Evolutionary conservation across 140 eudicot species (phyloP).

Genomic region (Flaveria floridana): DNA sequence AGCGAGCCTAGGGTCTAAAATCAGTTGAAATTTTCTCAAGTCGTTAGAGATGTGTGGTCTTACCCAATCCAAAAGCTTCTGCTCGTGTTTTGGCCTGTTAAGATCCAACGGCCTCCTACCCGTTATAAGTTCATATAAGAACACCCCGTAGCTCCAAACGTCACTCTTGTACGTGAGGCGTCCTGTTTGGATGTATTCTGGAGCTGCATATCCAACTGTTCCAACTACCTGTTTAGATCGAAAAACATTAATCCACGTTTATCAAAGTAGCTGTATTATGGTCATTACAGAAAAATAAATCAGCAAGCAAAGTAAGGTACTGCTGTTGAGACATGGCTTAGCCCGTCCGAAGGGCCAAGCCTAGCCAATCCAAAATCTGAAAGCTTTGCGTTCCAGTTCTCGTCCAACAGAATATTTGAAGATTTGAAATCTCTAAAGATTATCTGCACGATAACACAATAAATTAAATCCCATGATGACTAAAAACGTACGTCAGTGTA

Average conservation of each 20-base stretch:
- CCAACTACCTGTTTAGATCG: slow-evolving; percentile 62
- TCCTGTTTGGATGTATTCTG: slow-evolving; percentile 86
- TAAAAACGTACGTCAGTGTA: background rate
- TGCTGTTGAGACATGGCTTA: slow-evolving; percentile 87
- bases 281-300: background rate
- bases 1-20: slow-evolving; percentile 62
- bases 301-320: slow-evolving; percentile 41
- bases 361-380: slow-evolving; percentile 98
- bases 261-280: background rate
- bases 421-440: slow-evolving; percentile 95
- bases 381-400: slow-evolving; percentile 86
- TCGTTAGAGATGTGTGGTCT: slow-evolving; percentile 59
- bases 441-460: slow-evolving; percentile 46
- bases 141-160: slow-evolving; percentile 91
- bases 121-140: slow-evolving; percentile 78
- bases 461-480: background rate
- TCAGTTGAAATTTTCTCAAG: slow-evolving; percentile 55
- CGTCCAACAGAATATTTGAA: slow-evolving; percentile 83
- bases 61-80: slow-evolving; percentile 75
- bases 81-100: slow-evolving; percentile 69
- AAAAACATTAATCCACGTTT: background rate
- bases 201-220: slow-evolving; percentile 90
- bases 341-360: slow-evolving; percentile 84
- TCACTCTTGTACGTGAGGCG: slow-evolving; percentile 80
- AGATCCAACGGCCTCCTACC: slow-evolving; percentile 77